Evolutionary conservation across 768 basidiomycete genomes (phyloP).

Genomic region (Lentinus tigrinus): DNA sequence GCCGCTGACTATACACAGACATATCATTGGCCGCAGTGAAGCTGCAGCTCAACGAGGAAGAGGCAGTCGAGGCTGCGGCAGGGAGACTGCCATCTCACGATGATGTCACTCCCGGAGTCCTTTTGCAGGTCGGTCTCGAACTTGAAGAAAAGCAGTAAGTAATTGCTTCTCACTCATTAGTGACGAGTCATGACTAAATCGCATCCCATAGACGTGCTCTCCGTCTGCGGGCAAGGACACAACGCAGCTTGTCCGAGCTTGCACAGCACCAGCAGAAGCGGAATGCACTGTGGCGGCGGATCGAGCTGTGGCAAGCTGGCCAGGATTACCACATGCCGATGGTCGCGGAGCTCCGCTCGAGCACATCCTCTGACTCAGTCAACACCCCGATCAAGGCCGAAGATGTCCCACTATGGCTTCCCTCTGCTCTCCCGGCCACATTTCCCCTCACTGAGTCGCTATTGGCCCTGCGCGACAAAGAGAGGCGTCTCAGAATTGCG

Average conservation of each 20-base stretch:
- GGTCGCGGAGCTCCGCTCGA: not conserved
- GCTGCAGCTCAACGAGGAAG: constrained; percentile 6
- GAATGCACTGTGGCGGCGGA: not conserved
- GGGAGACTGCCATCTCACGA: constrained; percentile 10
- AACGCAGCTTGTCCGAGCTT: not conserved
- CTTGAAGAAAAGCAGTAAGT: constrained; percentile 29
- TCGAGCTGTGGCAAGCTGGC: constrained; percentile 6
- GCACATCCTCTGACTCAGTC: not conserved
- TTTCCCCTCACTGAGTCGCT: not conserved
- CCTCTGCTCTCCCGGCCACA: constrained; percentile 4
- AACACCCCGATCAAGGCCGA: not conserved
- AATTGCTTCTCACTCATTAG: not conserved
- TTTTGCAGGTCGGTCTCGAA: constrained; percentile 21
- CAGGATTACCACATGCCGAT: constrained; percentile 20
- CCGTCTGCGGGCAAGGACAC: not conserved
- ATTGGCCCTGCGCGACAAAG: not conserved
- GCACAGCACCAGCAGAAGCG: constrained; percentile 7
- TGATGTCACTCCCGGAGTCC: constrained; percentile 13
- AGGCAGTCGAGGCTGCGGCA: not conserved
- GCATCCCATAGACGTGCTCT: not conserved
- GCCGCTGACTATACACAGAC: not conserved
- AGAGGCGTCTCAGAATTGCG: constrained; percentile 10
- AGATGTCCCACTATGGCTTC: not conserved
- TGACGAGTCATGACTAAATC: not conserved
- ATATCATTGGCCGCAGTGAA: not conserved